Base-by-base conservation (phyloP, 2,329 filamentous ascomycete genomes). In the Amesomyces nigricolor region DNA sequence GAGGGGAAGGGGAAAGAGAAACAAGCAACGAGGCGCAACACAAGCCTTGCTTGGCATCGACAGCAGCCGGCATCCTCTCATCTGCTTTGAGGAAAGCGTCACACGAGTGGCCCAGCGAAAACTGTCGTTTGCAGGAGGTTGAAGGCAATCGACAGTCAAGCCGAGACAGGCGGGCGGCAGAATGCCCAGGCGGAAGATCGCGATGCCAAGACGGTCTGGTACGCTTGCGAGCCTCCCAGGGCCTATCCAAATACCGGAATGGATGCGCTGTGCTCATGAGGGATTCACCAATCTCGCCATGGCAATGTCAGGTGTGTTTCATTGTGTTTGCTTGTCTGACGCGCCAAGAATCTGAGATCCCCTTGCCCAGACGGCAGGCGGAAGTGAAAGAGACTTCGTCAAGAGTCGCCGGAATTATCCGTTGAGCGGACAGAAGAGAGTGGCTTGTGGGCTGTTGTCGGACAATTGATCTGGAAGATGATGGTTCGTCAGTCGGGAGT, bases 181-280 rank as follows among this genome's bases (percentile, higher is more conserved):
- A 57, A 54, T 48, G 62, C 62, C 63, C 58, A 64, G 63, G 58
- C 63, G 62, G 59, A 59, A 63, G 62, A 64, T 64, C 63, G 61
- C 58, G 59, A 51, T 58, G 63, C 63, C 63, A 64, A 64, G 63
- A 45, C 57, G 54, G 55, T 51, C 29, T 44, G 50, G 52, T 40
- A 35, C 55, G 50, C 47, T 53, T 56, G 58, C 44, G 47, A 56
- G 43, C 43, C 45, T 37, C 22, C 30, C 48, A 35, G 35, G 19
- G 40, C 51, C 43, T 49, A 37, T 47, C 29, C 44, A 46, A 38
- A 40, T 26, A 45, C 51, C 38, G 43, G 38, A 22, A 47, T 42
- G 49, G 45, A 30, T 37, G 38, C 35, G 42, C 53, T 47, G 55
- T 54, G 50, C 40, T 39, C 17, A 35, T 49, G 17, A 10, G 35